These are phyloP conservation scores for Epichloe coenophiala DNA, from an alignment of 2,329 filamentous ascomycete species.

Conservation along the genomic window DNA sequence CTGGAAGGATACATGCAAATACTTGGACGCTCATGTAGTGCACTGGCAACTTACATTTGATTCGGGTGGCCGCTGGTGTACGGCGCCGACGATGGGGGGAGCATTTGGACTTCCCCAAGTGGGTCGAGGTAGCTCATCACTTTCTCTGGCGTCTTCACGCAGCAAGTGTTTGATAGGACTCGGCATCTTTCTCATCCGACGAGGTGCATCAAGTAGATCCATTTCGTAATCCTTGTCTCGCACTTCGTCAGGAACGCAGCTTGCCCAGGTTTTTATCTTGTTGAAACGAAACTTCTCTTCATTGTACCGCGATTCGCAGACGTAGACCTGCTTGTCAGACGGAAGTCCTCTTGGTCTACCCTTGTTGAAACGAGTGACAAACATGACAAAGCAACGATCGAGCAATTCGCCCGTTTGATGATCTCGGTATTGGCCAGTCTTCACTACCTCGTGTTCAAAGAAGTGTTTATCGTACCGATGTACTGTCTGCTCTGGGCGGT, in stretches of 20 bases:
- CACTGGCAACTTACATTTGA: slow-evolving; percentile 56
- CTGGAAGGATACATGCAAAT: background rate
- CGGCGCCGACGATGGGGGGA: slow-evolving; percentile 85
- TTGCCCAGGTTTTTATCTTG: slow-evolving; percentile 98
- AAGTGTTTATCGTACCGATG: slow-evolving; percentile 94
- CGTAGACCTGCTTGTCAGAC: slow-evolving; percentile 77
- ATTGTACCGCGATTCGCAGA: slow-evolving; percentile 93
- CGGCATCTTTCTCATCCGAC: slow-evolving; percentile 71
- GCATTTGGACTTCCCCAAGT: slow-evolving; percentile 89
- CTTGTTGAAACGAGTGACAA: slow-evolving; percentile 83
- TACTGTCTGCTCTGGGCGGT: slow-evolving; percentile 92
- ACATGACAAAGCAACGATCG: slow-evolving; percentile 97
- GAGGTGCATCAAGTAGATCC: slow-evolving; percentile 74
- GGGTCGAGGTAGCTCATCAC: slow-evolving; percentile 77
- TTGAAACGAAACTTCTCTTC: slow-evolving; percentile 86
- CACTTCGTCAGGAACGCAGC: slow-evolving; percentile 89
- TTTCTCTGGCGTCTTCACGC: slow-evolving; percentile 76
- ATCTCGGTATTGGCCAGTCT: slow-evolving; percentile 91
- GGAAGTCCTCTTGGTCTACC: slow-evolving; percentile 77
- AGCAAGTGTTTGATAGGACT: slow-evolving; percentile 91
- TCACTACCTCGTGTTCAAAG: slow-evolving; percentile 87
- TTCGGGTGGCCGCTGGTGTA: slow-evolving; percentile 78
- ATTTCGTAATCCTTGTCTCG: slow-evolving; percentile 93
- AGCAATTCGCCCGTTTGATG: slow-evolving; percentile 87
- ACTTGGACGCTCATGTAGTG: background rate